phyloP scores from a whole-genome alignment of 2,329 filamentous ascomycete genomes.

The Arachnomyces sp. region DNA sequence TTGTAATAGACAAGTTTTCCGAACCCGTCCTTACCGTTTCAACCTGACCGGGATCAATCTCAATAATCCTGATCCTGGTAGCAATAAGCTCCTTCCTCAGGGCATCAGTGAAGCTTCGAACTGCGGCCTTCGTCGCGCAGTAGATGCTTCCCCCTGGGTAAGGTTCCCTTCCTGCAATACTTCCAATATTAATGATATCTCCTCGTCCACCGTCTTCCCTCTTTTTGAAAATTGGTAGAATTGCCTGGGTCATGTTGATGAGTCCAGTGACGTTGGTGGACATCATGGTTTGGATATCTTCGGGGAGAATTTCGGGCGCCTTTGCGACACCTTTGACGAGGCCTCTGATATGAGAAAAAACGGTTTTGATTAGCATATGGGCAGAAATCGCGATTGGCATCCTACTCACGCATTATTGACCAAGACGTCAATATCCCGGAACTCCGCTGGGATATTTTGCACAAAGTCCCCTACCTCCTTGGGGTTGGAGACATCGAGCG shows the following conservation, averaged over 20 bases:
- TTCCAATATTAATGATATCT: constrained; percentile 93
- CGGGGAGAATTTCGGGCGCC: constrained; percentile 71
- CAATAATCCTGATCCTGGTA: constrained; percentile 72
- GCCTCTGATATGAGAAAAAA: constrained; percentile 48
- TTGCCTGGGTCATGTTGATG: constrained; percentile 91
- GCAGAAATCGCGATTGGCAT: constrained; percentile 1
- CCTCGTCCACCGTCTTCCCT: constrained; percentile 62
- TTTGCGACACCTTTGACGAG: constrained; percentile 81
- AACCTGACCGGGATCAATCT: constrained; percentile 85
- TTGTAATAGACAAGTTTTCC: constrained; percentile 6
- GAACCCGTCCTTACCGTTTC: constrained; percentile 56
- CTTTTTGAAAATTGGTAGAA: constrained; percentile 72
- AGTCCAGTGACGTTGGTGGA: constrained; percentile 88
- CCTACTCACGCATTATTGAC: constrained; percentile 85
- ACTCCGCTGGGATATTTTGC: constrained; percentile 65
- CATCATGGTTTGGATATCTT: constrained; percentile 83
- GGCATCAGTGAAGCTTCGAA: constrained; percentile 74
- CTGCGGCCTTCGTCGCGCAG: constrained; percentile 85
- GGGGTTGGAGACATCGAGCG: constrained; percentile 78
- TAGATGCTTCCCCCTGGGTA: constrained; percentile 85
- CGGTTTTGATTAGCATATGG: constrained; percentile 9
- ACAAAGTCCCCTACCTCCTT: constrained; percentile 68
- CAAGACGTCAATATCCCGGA: constrained; percentile 73
- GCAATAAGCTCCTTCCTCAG: constrained; percentile 75
- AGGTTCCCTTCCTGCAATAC: constrained; percentile 79